Base-by-base conservation (phyloP, 129 eudicot genomes). In the Centella asiatica region DNA sequence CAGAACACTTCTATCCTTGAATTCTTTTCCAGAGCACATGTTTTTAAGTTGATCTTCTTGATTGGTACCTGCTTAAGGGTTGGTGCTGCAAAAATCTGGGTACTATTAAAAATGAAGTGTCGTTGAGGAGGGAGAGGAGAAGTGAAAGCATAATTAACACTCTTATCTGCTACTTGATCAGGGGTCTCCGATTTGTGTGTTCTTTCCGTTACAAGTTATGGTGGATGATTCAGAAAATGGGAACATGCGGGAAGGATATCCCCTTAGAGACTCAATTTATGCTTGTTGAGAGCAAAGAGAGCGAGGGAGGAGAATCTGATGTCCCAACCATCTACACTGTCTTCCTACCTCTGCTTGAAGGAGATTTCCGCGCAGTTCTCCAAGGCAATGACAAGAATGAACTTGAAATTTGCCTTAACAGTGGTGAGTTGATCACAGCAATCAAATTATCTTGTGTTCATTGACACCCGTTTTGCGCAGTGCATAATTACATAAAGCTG, bases 171-270 rank as follows among this genome's bases (percentile, higher is more conserved):
- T 62, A 42, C 22, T 72, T 65, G 49, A 52, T 45, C 81, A 90
- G 97, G 89, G 97, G 78, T 70, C 84, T 81, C 20, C 81, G 94
- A 8, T 90, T 90, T 69, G 68, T 90, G 89, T 86, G 97, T 64
- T 81, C 74, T 23, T 90, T 90, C 72, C 94, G 97, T 17, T 90
- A 86, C 87, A 90, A 90, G 85, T 71, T 90, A 46, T 90, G 97
- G 97, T 90, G 97, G 97, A 90, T 90, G 97, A 90, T 95, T 65
- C 97, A 90, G 44, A 74, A 94, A 65, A 90, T 90, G 89, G 97
- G 97, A 49, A 83, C 84, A 50, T 90, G 86, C 55, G 97, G 95
- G 29, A 80, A 83, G 49, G 97, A 90, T 60, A 66, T 90, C 60
- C 97, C 97, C n/a, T 60, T 90, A 44, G 97, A 90, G 78, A 90